phyloP scores from a whole-genome alignment of 2,329 filamentous ascomycete genomes.

The Botrytis hyacinthi region DNA sequence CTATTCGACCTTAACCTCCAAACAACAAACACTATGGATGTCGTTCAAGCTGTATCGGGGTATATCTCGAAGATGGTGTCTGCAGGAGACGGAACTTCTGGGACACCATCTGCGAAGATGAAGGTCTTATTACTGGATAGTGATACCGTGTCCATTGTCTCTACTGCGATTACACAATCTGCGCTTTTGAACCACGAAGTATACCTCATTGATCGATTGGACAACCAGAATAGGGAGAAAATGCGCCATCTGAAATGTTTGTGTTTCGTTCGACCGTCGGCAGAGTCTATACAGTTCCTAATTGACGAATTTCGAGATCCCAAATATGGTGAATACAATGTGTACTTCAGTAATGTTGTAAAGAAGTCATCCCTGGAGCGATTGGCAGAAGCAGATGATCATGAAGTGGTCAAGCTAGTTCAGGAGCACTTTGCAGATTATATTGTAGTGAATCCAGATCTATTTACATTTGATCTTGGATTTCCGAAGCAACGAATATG shows the following conservation, averaged over 20 bases:
- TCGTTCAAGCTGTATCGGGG: conserved; percentile 86
- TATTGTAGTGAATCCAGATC: conserved; percentile 88
- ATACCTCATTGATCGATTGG: conserved; percentile 93
- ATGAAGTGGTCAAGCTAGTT: conserved; percentile 90
- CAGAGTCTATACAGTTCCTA: conserved; percentile 87
- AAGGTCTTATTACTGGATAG: conserved; percentile 93
- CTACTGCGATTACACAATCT: conserved; percentile 93
- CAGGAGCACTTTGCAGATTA: conserved; percentile 98
- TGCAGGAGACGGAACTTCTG: conserved; percentile 67
- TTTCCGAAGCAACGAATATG: conserved; percentile 76
- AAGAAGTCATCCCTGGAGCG: conserved; percentile 95
- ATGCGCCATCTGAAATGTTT: conserved; percentile 96
- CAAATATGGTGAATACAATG: conserved; percentile 94
- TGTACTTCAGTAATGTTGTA: conserved; percentile 97
- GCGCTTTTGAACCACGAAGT: conserved; percentile 93
- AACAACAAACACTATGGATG: conserved; percentile 66
- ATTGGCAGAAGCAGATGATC: conserved; percentile 92
- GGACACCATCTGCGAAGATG: conserved; percentile 82
- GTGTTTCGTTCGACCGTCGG: conserved; percentile 87
- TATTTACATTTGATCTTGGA: conserved; percentile 76
- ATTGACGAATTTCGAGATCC: conserved; percentile 95
- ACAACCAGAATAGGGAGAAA: conserved; percentile 87
- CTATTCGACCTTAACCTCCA: neutral
- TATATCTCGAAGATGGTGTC: conserved; percentile 97
- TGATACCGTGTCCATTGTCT: conserved; percentile 92